Percentiles rank a stretch among this genome's conserved stretches.
Evolutionary conservation across 2,329 filamentous ascomycete species (phyloP).

Genomic region (Colletotrichum sp.): DNA sequence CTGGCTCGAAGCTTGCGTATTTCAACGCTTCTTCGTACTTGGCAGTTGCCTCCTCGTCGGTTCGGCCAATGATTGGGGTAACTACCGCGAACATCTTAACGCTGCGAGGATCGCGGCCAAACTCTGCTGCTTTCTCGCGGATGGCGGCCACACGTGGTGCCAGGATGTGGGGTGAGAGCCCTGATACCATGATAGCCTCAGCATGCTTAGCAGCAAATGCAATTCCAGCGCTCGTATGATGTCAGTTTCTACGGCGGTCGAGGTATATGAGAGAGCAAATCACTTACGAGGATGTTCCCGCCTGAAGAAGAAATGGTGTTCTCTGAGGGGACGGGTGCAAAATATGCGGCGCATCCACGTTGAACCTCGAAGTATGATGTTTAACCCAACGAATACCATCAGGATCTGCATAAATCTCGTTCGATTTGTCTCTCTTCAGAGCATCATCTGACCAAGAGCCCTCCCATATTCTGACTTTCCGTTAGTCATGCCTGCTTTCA

Average conservation of each 20-base stretch:
- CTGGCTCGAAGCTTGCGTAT: conserved; percentile 58
- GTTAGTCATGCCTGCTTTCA: too few relatives aligned
- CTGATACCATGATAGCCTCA: conserved; percentile 64
- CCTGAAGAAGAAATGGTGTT: conserved; percentile 63
- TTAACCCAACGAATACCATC: neutral
- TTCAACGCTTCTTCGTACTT: conserved; percentile 57
- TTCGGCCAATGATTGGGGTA: conserved; percentile 52
- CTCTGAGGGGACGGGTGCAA: conserved; percentile 55
- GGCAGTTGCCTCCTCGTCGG: conserved; percentile 55
- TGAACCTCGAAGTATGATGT: neutral
- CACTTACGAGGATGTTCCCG: conserved; percentile 55
- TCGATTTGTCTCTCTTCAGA: neutral
- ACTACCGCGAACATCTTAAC: conserved; percentile 61
- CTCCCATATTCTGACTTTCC: neutral
- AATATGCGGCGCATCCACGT: neutral
- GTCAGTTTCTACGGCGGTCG: neutral
- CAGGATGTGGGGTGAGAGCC: conserved; percentile 53
- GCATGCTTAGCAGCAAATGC: conserved; percentile 62
- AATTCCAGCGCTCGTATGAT: conserved; percentile 47
- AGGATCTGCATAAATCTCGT: neutral
- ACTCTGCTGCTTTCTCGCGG: conserved; percentile 52
- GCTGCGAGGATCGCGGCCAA: conserved; percentile 59
- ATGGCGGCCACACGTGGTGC: conserved; percentile 57
- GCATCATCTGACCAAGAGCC: conserved; percentile 1
- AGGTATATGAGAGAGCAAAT: neutral